Percentiles rank a stretch among this genome's conserved stretches.
These are phyloP conservation scores for Acanthamoeba healyi DNA, from an alignment of 208 protist species.

Conservation along the genomic window DNA sequence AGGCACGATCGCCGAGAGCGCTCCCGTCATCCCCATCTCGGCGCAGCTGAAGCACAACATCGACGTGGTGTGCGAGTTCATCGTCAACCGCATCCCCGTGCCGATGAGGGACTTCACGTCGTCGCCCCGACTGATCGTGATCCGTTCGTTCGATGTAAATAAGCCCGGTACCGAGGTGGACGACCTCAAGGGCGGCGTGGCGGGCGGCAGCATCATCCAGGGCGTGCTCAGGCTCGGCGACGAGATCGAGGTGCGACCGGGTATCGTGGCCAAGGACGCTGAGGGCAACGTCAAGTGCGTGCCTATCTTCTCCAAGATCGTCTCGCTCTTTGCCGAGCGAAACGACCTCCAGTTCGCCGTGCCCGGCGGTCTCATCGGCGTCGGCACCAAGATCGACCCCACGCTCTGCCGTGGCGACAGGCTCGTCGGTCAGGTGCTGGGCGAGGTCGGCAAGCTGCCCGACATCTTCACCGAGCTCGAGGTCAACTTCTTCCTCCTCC, in stretches of 20 bases:
- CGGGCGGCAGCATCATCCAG: constrained; percentile 98
- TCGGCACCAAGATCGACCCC: constrained; percentile 99
- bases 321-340: constrained; percentile 97
- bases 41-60: constrained; percentile 99
- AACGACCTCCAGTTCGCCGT: constrained; percentile 99
- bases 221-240: constrained; percentile 98
- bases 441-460: constrained; percentile 93
- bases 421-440: constrained; percentile 97
- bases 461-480: constrained; percentile 98
- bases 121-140: constrained; percentile 97
- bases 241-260: constrained; percentile 99
- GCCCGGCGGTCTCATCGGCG: constrained; percentile 99
- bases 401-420: constrained; percentile 98
- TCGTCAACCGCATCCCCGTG: constrained; percentile 97
- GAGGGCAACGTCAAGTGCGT: constrained; percentile 94
- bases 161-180: constrained; percentile 97
- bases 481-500: constrained; percentile 98
- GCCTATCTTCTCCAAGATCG: constrained; percentile 96
- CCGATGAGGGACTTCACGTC: constrained; percentile 96
- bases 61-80: constrained; percentile 98
- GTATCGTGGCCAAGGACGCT: constrained; percentile 94
- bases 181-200: constrained; percentile 97
- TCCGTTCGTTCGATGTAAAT: constrained; percentile 99
- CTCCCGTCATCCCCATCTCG: constrained; percentile 99
- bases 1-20: constrained; percentile 95